These are phyloP conservation scores for Claviceps sorghi DNA, from an alignment of 2,329 filamentous ascomycete genomes.

Conservation along the genomic window DNA sequence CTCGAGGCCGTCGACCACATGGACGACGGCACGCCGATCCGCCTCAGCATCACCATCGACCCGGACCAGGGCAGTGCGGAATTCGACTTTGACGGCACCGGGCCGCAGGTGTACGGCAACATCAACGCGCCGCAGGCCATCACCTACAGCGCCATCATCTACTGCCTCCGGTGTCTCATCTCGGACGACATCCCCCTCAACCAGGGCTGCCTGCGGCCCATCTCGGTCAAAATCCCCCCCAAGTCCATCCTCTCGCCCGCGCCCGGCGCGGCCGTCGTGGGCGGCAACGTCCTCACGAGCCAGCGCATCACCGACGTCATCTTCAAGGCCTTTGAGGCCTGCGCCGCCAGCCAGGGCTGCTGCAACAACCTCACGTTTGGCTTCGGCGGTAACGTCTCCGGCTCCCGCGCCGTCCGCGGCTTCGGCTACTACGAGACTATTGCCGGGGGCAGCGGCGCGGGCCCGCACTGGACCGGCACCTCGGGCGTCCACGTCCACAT, in stretches of 20 bases:
- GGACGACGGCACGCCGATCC: slow-evolving; percentile 71
- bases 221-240: slow-evolving; percentile 58
- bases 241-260: slow-evolving; percentile 63
- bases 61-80: slow-evolving; percentile 59
- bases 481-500: slow-evolving; percentile 35
- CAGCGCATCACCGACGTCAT: slow-evolving; percentile 31
- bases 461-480: slow-evolving; percentile 33
- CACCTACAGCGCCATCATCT: slow-evolving; percentile 76
- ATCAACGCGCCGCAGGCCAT: slow-evolving; percentile 72
- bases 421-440: slow-evolving; percentile 48
- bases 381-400: slow-evolving; percentile 37
- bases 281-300: slow-evolving; percentile 53
- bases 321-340: slow-evolving; percentile 61
- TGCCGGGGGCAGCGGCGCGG: slow-evolving; percentile 52
- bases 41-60: slow-evolving; percentile 60
- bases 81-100: slow-evolving; percentile 70
- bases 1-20: slow-evolving; percentile 64
- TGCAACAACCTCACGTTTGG: slow-evolving; percentile 78
- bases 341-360: slow-evolving; percentile 64
- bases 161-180: slow-evolving; percentile 67
- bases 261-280: slow-evolving; percentile 65
- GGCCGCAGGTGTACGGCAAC: slow-evolving; percentile 66
- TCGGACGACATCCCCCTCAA: slow-evolving; percentile 72
- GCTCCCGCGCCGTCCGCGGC: slow-evolving; percentile 22
- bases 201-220: slow-evolving; percentile 65